These are phyloP conservation scores for Alternaria rosae DNA, from an alignment of 2,329 filamentous ascomycete species.

Conservation along the genomic window DNA sequence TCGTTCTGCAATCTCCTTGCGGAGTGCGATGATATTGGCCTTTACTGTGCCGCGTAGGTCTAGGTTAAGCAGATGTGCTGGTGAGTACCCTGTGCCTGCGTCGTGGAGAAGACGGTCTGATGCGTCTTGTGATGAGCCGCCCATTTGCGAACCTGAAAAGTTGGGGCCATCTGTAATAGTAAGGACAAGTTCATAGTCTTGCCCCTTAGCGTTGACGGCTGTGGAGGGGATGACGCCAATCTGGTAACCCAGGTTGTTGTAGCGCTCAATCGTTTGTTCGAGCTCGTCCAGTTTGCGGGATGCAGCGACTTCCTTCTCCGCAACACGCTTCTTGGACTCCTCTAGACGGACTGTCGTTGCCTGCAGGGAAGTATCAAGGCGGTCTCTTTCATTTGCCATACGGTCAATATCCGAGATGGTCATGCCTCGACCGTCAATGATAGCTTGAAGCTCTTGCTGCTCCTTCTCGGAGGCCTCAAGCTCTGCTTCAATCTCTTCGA, in stretches of 20 bases:
- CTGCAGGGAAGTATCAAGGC: constrained; percentile 88
- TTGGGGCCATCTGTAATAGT: constrained; percentile 80
- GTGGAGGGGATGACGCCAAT: constrained; percentile 87
- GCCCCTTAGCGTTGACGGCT: constrained; percentile 83
- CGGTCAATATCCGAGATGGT: constrained; percentile 98
- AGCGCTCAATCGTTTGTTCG: constrained; percentile 87
- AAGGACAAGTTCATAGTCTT: constrained; percentile 83
- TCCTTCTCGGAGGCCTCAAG: constrained; percentile 84
- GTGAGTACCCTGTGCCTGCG: constrained; percentile 84
- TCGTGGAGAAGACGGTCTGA: constrained; percentile 84
- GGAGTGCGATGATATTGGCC: constrained; percentile 75
- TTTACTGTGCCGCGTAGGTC: constrained; percentile 87
- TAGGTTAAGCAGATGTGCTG: constrained; percentile 84
- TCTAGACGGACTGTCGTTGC: constrained; percentile 77
- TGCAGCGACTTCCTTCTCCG: constrained; percentile 88
- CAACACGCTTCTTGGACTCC: constrained; percentile 81
- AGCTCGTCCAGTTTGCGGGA: constrained; percentile 87
- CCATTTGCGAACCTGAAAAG: constrained; percentile 66
- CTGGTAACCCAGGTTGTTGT: constrained; percentile 94
- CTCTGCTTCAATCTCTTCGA: constrained; percentile 83
- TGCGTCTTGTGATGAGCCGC: constrained; percentile 51
- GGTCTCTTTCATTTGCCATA: constrained; percentile 94
- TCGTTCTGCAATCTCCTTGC: constrained; percentile 92
- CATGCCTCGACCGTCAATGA: constrained; percentile 91
- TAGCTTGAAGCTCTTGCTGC: constrained; percentile 77